Evolutionary conservation across 139 green algal species (phyloP).

Genomic region (Haematococcus lacustris): DNA sequence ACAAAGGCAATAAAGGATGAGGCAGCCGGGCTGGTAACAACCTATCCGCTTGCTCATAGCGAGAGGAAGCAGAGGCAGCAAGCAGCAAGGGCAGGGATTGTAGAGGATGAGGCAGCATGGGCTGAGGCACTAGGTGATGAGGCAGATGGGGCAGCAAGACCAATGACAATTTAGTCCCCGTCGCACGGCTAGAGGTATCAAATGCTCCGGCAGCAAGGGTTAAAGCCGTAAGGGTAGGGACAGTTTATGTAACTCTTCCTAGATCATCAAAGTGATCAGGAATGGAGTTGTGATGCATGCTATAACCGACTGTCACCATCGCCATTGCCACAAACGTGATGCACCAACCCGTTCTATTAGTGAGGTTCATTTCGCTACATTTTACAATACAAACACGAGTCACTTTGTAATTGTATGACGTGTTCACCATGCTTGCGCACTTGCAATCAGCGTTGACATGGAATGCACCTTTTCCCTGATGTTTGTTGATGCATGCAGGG

Average conservation of each 20-base stretch:
- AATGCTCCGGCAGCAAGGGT: not conserved
- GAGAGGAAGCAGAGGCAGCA: too few relatives aligned
- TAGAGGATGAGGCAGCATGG: too few relatives aligned
- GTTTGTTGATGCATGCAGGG: slow-evolving; percentile 10
- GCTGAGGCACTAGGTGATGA: not conserved
- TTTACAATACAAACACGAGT: not conserved
- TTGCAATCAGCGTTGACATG: not conserved
- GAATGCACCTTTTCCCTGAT: not conserved
- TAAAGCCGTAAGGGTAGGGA: not conserved
- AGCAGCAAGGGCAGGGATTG: too few relatives aligned
- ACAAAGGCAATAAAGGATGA: too few relatives aligned
- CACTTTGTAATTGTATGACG: not conserved
- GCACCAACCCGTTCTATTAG: not conserved
- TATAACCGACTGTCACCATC: not conserved
- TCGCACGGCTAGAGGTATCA: too few relatives aligned
- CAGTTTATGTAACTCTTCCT: not conserved
- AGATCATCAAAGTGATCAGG: not conserved
- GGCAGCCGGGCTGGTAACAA: too few relatives aligned
- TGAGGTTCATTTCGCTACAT: not conserved
- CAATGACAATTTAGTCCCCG: too few relatives aligned
- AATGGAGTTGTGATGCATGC: not conserved
- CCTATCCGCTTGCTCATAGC: too few relatives aligned
- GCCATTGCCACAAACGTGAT: not conserved
- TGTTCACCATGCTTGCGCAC: not conserved
- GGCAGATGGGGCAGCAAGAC: too few relatives aligned